Base-by-base conservation (phyloP, 768 basidiomycete species). In the Suillus subalutaceus region DNA sequence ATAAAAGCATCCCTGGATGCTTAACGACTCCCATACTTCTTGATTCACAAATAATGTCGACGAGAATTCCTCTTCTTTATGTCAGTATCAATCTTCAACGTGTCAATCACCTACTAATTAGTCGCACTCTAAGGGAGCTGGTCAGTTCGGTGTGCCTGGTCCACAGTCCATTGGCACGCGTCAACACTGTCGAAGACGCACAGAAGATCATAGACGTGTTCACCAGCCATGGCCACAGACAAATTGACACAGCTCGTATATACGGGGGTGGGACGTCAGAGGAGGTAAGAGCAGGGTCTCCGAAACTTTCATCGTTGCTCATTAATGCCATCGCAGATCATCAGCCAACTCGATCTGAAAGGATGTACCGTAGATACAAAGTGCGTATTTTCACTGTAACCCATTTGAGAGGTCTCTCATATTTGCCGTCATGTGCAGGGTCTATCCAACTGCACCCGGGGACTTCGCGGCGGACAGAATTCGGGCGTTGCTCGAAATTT, bases 351-450 rank as follows among this genome's bases (percentile, higher is more conserved):
- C 4, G 65, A 72, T 50, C 50, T 68, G 56, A 67, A 63, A 30
- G 69, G 67, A 43, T 69, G 67, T 58, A 69, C 69, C 1, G 69
- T 69, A 50, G 74, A 69, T 59, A 73, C 69, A 20, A 71, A 71
- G 67, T 73, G 3, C 4, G 69, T 71, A 18, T 38, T 57, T 52
- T 35, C 7, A 3, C 40, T 56, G 10, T 23, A 32, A 32, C 15
- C 32, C 18, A 16, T 16, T 20, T 12, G 4, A 13, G 59, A 23
- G 10, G 13, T 5, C 13, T 60, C 35, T 60, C 37, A 60, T 20
- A 60, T 16, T 23, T 59, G 7, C 5, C 23, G 23, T 6, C 13
- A 26, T 60, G 59, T 43, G 20, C 43, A 73, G 66, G 59, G 63
- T 67, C 10, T 63, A 32, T 52, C 30, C 69, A 16, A 63, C 44